phyloP scores from a whole-genome alignment of 441 rosid species.

The Isatis lusitanica region DNA sequence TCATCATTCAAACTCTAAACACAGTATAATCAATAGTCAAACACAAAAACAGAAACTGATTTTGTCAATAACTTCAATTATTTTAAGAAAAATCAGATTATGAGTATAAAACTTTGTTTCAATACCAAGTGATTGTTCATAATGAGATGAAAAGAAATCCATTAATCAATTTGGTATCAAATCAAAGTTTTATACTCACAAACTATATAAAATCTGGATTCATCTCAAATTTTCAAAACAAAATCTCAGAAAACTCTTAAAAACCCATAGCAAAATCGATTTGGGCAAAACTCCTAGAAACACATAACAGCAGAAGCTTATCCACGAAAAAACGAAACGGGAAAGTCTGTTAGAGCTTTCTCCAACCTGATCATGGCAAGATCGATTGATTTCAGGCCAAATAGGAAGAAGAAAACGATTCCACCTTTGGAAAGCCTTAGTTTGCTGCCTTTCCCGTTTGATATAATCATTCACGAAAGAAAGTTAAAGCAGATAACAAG shows the following conservation, averaged over 20 bases:
- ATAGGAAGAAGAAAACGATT: too few relatives aligned
- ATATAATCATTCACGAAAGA: too few relatives aligned
- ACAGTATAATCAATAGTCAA: background rate
- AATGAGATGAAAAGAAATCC: too few relatives aligned
- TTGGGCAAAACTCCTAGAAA: too few relatives aligned
- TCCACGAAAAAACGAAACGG: too few relatives aligned
- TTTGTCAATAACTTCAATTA: background rate
- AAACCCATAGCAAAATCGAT: background rate
- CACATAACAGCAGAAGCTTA: too few relatives aligned
- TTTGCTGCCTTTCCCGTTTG: too few relatives aligned
- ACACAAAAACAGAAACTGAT: background rate
- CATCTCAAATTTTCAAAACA: background rate
- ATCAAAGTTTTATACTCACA: constrained; percentile 26
- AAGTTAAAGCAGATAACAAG: too few relatives aligned
- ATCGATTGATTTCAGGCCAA: too few relatives aligned
- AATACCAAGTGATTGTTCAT: background rate
- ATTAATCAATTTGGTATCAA: background rate
- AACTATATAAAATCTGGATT: background rate
- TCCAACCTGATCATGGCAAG: too few relatives aligned
- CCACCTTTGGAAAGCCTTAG: too few relatives aligned
- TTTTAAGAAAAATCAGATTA: background rate
- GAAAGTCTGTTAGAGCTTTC: too few relatives aligned
- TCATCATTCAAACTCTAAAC: background rate
- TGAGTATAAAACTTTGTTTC: constrained; percentile 3
- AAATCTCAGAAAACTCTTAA: background rate